Base-by-base conservation (phyloP, 129 eudicot species). In the Flaveria linearis region DNA sequence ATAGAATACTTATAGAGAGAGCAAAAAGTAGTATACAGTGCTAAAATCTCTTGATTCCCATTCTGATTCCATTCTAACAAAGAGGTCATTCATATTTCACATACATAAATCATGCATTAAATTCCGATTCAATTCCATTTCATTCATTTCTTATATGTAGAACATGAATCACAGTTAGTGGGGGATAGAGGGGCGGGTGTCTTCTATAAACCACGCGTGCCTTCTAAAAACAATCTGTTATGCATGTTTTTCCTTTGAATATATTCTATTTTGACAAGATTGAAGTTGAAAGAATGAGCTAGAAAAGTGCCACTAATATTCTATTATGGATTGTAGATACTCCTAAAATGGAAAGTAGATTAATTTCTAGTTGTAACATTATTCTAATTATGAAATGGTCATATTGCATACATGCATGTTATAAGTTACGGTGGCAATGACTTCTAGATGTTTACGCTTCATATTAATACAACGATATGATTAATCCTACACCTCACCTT, bases 31-130 rank as follows among this genome's bases (percentile, higher is more conserved):
- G 9, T 2, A 12, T 26, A 62, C 45, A 36, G 8, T 36, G 7
- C 7, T 36, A 2, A 36, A 36, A 36, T 36, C 41, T 7, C 7
- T 36, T 36, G 41, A 36, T 36, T 36, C 41, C 41, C 8, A 36
- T 36, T 28, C 33, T 28, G 4, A 61, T 64, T 33, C 16, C 25
- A 56, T 43, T 25, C 36, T 22, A 55, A 76, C 25, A 82, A 72
- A 69, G 7, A 15, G 23, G 61, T 22, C 33, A 66, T 39, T 60
- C 49, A 25, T 12, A n/a, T n/a, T 60, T 15, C 11, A 5, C 26
- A 74, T 42, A 9, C 57, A 23, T 74, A 74, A 58, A 75, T 46
- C 71, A 62, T 75, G 71, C 46, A 75, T 74, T 22, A 3, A 36
- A 26, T 46, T 62, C 9, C 14, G 2, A 4, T 36, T 36, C 7